phyloP scores from a whole-genome alignment of 192 early-diverging fungal species.

The Umbelopsis ramanniana region DNA sequence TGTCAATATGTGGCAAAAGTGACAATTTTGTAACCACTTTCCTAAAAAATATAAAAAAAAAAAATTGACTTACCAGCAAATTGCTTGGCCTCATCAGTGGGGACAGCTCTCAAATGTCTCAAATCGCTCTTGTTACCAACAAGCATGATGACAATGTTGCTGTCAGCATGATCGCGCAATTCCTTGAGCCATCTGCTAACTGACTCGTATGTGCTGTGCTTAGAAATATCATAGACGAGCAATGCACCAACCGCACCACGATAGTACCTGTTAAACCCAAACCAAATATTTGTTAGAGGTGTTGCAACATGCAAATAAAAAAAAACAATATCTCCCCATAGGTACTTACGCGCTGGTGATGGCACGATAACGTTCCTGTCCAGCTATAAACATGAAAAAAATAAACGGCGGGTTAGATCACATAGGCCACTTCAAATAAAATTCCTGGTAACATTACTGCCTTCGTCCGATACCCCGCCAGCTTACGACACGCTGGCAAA shows the following conservation, averaged over 20 bases:
- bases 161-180: constrained; percentile 94
- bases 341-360: constrained; percentile 73
- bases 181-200: constrained; percentile 98
- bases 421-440: too few species aligned
- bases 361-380: constrained; percentile 82
- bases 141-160: constrained; percentile 99
- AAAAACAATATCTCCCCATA: neutral
- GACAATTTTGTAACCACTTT: neutral
- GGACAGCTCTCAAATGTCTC: constrained; percentile 92
- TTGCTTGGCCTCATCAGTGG: constrained; percentile 97
- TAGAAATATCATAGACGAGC: constrained; percentile 97
- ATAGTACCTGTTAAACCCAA: constrained; percentile 72
- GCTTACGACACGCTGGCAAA: too few species aligned
- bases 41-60: constrained; percentile 10
- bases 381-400: constrained; percentile 45
- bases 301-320: too few species aligned
- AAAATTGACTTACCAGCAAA: constrained; percentile 76
- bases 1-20: neutral
- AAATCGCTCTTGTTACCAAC: constrained; percentile 99
- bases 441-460: too few species aligned
- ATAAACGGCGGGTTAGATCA: neutral
- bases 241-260: constrained; percentile 97
- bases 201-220: constrained; percentile 94
- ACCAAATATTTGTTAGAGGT: too few species aligned
- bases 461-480: too few species aligned